These are phyloP conservation scores for Debaryomyces maramus DNA, from an alignment of 805 yeast genomes.

Conservation along the genomic window DNA sequence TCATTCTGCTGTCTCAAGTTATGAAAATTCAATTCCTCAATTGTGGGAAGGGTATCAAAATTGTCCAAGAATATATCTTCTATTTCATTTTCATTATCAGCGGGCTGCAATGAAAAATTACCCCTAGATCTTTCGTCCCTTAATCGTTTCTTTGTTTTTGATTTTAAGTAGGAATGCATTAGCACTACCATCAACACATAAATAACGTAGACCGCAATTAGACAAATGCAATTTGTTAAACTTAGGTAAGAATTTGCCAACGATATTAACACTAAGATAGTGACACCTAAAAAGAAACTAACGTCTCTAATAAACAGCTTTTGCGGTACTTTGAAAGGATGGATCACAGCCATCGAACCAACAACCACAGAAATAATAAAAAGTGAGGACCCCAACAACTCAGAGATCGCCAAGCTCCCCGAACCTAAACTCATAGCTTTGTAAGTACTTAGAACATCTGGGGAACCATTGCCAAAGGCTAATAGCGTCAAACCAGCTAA, in stretches of 20 bases:
- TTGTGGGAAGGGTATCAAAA: conserved; percentile 25
- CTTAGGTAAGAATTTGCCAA: conserved; percentile 56
- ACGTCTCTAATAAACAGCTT: conserved; percentile 60
- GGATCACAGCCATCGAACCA: conserved; percentile 71
- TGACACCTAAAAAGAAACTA: conserved; percentile 52
- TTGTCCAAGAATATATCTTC: conserved; percentile 23
- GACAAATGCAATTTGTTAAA: conserved; percentile 53
- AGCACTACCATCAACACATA: conserved; percentile 56
- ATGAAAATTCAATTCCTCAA: conserved; percentile 20
- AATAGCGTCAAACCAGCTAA: conserved; percentile 83
- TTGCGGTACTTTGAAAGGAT: conserved; percentile 60
- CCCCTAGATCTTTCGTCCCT: conserved; percentile 25
- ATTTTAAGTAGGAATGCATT: conserved; percentile 20
- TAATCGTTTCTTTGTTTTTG: conserved; percentile 11
- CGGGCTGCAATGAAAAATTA: conserved; percentile 10
- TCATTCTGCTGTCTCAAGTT: background rate
- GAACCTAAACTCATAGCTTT: conserved; percentile 76
- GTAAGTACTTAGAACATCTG: conserved; percentile 83
- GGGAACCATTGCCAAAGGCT: conserved; percentile 91
- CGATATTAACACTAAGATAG: conserved; percentile 50
- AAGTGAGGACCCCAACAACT: conserved; percentile 85
- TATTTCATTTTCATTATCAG: conserved; percentile 6
- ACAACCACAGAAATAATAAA: conserved; percentile 78
- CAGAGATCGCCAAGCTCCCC: conserved; percentile 81
- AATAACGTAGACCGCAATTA: conserved; percentile 55